These are phyloP conservation scores for Crithidia acanthocephali DNA, from an alignment of 208 protist genomes.

Conservation along the genomic window DNA sequence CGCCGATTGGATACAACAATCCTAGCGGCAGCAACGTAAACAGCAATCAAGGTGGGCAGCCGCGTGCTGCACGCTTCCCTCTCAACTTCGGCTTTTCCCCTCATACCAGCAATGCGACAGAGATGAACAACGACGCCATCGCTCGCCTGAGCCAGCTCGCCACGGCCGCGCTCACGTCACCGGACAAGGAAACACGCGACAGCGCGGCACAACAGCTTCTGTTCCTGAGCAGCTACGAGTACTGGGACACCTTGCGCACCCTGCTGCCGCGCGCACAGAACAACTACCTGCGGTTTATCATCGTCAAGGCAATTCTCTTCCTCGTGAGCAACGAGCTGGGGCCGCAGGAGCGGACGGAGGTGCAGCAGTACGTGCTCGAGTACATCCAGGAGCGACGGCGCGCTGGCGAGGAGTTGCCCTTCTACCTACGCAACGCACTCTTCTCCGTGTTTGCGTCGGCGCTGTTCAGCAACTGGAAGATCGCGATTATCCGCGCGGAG, in stretches of 20 bases:
- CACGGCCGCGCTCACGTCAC: constrained; percentile 58
- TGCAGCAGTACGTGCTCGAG: constrained; percentile 65
- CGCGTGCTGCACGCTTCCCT: background rate
- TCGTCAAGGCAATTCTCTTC: constrained; percentile 82
- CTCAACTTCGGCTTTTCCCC: constrained; percentile 1
- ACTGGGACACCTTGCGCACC: constrained; percentile 70
- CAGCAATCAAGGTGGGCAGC: background rate
- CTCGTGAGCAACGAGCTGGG: constrained; percentile 90
- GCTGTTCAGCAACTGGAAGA: constrained; percentile 81
- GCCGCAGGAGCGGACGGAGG: constrained; percentile 72
- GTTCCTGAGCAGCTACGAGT: constrained; percentile 82
- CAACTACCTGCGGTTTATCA: constrained; percentile 86
- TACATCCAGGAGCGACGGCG: constrained; percentile 51
- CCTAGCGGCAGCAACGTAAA: background rate
- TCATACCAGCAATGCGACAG: background rate
- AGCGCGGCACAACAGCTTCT: constrained; percentile 62
- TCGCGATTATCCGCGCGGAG: constrained; percentile 44
- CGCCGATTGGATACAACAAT: constrained; percentile 11
- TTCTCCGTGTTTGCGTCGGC: constrained; percentile 77
- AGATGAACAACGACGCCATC: constrained; percentile 22
- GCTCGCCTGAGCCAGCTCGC: constrained; percentile 46
- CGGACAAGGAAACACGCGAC: constrained; percentile 60
- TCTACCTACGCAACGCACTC: constrained; percentile 67
- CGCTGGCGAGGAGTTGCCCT: constrained; percentile 50
- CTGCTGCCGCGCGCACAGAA: constrained; percentile 55